Percentiles rank a stretch among this genome's conserved stretches.
These are phyloP conservation scores for Clathrospora elynae DNA, from an alignment of 2,329 filamentous ascomycete genomes.

Conservation along the genomic window DNA sequence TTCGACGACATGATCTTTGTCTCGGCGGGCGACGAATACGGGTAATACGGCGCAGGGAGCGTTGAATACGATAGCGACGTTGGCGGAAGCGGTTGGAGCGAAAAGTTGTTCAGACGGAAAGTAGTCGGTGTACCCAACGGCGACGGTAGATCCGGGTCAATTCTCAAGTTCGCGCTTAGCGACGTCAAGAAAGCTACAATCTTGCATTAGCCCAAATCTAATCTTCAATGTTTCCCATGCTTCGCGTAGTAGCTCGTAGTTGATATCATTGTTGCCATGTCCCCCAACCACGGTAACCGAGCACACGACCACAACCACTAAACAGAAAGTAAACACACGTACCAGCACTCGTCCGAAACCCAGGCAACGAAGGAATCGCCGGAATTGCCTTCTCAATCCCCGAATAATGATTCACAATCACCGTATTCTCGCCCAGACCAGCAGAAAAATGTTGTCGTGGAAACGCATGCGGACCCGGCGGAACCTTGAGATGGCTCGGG, in stretches of 20 bases:
- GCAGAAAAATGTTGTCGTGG: conserved; percentile 38
- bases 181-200: conserved; percentile 78
- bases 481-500: conserved; percentile 43
- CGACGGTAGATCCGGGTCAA: conserved; percentile 63
- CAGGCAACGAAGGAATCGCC: conserved; percentile 44
- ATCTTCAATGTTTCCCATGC: background rate
- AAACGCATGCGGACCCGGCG: conserved; percentile 36
- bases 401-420: conserved; percentile 43
- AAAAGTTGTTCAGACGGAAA: conserved; percentile 47
- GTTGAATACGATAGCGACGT: conserved; percentile 54
- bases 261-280: conserved; percentile 12
- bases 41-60: conserved; percentile 43
- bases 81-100: conserved; percentile 62
- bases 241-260: conserved; percentile 1
- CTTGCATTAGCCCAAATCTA: conserved; percentile 17
- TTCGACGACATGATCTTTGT: conserved; percentile 46
- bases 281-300: conserved; percentile 3
- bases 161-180: conserved; percentile 77
- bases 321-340: conserved; percentile 26
- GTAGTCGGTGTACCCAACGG: conserved; percentile 69
- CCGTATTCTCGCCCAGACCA: conserved; percentile 34
- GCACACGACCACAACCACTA: conserved; percentile 26
- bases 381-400: conserved; percentile 46
- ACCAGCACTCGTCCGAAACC: conserved; percentile 49
- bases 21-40: conserved; percentile 45